Conservation (phyloP, 164 flowering plant genomes). For the Dillenia suffruticosa region DNA sequence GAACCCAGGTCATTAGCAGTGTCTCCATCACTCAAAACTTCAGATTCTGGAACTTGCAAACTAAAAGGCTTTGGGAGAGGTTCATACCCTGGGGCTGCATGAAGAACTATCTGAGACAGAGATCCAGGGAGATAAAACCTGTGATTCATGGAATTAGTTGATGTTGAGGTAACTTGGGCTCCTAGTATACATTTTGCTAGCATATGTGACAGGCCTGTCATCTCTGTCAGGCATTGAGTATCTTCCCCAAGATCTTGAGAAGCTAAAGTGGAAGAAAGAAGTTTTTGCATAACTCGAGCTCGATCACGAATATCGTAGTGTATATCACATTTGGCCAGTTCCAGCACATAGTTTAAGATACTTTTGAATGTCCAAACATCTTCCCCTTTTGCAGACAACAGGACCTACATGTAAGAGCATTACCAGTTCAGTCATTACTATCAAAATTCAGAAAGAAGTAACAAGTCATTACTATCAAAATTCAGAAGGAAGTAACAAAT, state of each 20-base stretch:
- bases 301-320: slow-evolving; percentile 90
- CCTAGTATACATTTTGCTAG: slow-evolving; percentile 45
- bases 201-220: slow-evolving; percentile 20
- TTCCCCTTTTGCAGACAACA: slow-evolving; percentile 48
- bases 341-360: slow-evolving; percentile 56
- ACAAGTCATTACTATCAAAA: no score
- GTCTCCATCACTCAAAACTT: no score
- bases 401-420: slow-evolving; percentile 41
- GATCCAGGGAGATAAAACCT: slow-evolving; percentile 95
- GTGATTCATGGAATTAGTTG: slow-evolving; percentile 25
- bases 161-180: slow-evolving; percentile 28
- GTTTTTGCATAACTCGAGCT: slow-evolving; percentile 56
- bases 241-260: slow-evolving; percentile 28
- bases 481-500: no score
- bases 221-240: slow-evolving; percentile 6
- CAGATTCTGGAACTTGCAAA: slow-evolving; percentile 13
- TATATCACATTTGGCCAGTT: slow-evolving; percentile 73
- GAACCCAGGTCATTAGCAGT: slow-evolving; percentile 33
- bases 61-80: slow-evolving; percentile 93
- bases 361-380: slow-evolving; percentile 31
- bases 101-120: slow-evolving; percentile 94
- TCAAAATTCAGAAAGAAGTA: no score
- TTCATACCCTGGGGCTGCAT: slow-evolving; percentile 97
- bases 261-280: slow-evolving; percentile 29
- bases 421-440: no score